phyloP scores from a whole-genome alignment of 2,329 filamentous ascomycete species.

The Xylariaceae sp. region DNA sequence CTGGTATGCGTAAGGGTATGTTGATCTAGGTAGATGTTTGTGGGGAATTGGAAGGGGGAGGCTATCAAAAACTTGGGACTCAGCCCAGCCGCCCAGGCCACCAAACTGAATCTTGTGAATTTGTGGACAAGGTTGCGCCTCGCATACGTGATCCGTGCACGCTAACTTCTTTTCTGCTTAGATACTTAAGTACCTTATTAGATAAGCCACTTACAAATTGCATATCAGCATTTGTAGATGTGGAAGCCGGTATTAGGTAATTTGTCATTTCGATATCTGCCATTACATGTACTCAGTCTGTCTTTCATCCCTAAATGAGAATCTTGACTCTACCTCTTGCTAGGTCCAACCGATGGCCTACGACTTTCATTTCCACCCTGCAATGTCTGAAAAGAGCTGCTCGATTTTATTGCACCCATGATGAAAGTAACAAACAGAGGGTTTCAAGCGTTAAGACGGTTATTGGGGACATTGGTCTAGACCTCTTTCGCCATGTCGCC shows the following conservation, averaged over 20 bases:
- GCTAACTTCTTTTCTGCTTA: not conserved
- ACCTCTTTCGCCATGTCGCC: slow-evolving; percentile 26
- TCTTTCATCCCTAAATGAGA: not conserved
- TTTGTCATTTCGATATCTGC: no score
- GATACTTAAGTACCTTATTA: no score
- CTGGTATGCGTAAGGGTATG: no score
- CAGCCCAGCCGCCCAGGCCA: slow-evolving; percentile 20
- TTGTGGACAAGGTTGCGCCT: not conserved
- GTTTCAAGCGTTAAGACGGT: slow-evolving; percentile 5
- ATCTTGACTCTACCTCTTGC: not conserved
- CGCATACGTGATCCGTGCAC: not conserved
- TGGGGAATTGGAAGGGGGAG: slow-evolving; percentile 19
- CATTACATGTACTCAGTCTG: not conserved
- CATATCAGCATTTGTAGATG: no score
- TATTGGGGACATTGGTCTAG: slow-evolving; percentile 18
- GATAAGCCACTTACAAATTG: no score
- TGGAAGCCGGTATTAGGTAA: no score
- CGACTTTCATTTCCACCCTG: not conserved
- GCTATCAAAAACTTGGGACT: slow-evolving; percentile 23
- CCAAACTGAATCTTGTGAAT: no score
- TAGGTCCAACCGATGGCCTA: not conserved
- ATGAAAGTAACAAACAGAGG: not conserved
- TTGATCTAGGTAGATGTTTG: slow-evolving; percentile 19
- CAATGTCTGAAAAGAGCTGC: not conserved
- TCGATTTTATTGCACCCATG: not conserved